Conservation (phyloP, 306 rosid species). For the Rosa chinensis region DNA sequence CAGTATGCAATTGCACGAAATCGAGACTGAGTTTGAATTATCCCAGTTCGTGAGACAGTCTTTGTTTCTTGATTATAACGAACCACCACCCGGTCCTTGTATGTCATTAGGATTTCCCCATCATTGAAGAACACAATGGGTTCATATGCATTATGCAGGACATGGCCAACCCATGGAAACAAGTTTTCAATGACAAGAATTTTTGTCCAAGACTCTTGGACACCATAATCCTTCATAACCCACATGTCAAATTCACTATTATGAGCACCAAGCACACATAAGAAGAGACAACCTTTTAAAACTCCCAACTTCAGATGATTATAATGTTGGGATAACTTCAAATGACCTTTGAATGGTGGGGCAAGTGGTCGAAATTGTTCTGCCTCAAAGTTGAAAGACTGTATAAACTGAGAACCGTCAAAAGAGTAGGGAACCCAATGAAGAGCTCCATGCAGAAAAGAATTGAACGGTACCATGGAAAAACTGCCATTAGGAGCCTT, state of each 20-base stretch:
- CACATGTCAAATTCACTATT: background rate
- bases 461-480: background rate
- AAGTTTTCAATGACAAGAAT: background rate
- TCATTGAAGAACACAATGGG: conserved; percentile 2
- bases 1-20: background rate
- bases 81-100: background rate
- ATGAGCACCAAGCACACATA: background rate
- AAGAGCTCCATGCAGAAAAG: background rate
- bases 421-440: background rate
- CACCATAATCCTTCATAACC: conserved; percentile 26
- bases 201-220: conserved; percentile 26
- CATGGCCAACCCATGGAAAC: background rate
- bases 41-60: background rate
- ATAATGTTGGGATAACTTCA: background rate
- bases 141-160: background rate
- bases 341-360: background rate
- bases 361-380: conserved; percentile 3
- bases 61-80: background rate
- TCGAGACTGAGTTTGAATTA: background rate
- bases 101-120: conserved; percentile 10
- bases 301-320: background rate
- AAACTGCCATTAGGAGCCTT: background rate
- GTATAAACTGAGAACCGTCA: background rate
- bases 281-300: background rate
- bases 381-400: conserved; percentile 2